A percentile compares a stretch with the other conserved stretches of the same genome.
These are phyloP conservation scores for Thielaviopsis populi DNA, from an alignment of 2,329 filamentous ascomycete genomes.

Conservation along the genomic window DNA sequence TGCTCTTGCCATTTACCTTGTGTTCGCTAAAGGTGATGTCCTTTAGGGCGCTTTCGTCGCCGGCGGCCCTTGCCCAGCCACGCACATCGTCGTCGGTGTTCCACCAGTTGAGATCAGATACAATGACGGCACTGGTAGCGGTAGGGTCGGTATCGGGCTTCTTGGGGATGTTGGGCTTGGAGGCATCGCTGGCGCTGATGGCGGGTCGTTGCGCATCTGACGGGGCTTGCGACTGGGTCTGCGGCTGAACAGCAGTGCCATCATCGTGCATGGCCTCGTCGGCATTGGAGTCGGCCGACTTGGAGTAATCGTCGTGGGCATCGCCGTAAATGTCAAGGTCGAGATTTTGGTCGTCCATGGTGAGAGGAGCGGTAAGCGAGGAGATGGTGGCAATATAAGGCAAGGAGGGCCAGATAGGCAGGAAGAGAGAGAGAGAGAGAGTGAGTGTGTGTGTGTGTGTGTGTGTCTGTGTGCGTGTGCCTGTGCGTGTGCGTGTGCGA, in stretches of 20 bases:
- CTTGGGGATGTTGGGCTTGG: conserved; percentile 26
- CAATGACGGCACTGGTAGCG: conserved; percentile 57
- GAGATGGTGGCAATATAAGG: background rate
- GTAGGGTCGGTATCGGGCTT: conserved; percentile 29
- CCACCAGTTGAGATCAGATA: conserved; percentile 94
- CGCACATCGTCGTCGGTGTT: conserved; percentile 89
- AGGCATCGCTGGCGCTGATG: conserved; percentile 25
- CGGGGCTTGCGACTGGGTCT: background rate
- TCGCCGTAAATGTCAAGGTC: conserved; percentile 61
- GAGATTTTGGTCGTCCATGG: conserved; percentile 56
- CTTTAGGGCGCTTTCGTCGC: conserved; percentile 68
- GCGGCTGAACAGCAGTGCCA: background rate
- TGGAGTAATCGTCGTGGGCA: conserved; percentile 27
- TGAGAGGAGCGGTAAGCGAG: background rate
- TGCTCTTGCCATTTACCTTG: conserved; percentile 97
- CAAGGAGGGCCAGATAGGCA: too few relatives aligned
- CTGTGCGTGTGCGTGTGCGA: background rate
- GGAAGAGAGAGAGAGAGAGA: background rate
- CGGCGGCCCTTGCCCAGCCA: conserved; percentile 67
- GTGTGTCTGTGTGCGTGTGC: background rate
- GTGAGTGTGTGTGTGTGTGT: background rate
- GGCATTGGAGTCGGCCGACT: conserved; percentile 14
- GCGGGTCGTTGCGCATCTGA: conserved; percentile 19
- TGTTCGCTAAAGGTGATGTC: conserved; percentile 96
- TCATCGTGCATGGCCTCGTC: conserved; percentile 12